These are phyloP conservation scores for Gymnopus androsaceus DNA, from an alignment of 1,284 basidiomycete genomes.

Conservation along the genomic window DNA sequence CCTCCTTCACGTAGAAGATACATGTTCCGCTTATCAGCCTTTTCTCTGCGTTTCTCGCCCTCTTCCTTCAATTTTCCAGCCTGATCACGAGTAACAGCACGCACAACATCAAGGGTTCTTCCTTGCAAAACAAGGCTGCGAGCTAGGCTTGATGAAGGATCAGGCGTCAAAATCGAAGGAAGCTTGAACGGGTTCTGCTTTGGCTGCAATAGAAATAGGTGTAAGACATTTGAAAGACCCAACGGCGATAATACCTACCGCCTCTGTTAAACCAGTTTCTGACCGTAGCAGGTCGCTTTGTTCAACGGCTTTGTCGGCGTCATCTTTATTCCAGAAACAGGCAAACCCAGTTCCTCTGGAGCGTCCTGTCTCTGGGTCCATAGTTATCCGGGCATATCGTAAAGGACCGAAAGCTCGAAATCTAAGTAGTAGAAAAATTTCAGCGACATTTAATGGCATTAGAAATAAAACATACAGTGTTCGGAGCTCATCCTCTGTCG, in stretches of 20 bases:
- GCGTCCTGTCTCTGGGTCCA: constrained; percentile 83
- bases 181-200: constrained; percentile 84
- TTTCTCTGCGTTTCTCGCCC: constrained; percentile 81
- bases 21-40: constrained; percentile 94
- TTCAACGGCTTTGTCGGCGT: constrained; percentile 84
- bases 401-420: constrained; percentile 92
- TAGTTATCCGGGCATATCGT: constrained; percentile 90
- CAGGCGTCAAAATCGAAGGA: constrained; percentile 90
- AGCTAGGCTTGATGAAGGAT: constrained; percentile 87
- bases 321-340: constrained; percentile 94
- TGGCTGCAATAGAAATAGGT: constrained; percentile 35
- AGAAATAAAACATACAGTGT: constrained; percentile 57
- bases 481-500: constrained; percentile 88
- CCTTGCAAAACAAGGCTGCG: constrained; percentile 89
- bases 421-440: constrained; percentile 41
- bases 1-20: constrained; percentile 96
- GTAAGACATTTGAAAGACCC: background rate
- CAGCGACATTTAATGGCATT: background rate
- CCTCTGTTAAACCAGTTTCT: constrained; percentile 52
- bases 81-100: constrained; percentile 88
- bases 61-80: constrained; percentile 87
- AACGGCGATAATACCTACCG: constrained; percentile 27
- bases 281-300: constrained; percentile 76
- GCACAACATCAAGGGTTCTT: constrained; percentile 86
- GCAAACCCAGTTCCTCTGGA: constrained; percentile 96